These are phyloP conservation scores for Tetrahymena borealis DNA, from an alignment of 73 alveolate genomes.

Conservation along the genomic window DNA sequence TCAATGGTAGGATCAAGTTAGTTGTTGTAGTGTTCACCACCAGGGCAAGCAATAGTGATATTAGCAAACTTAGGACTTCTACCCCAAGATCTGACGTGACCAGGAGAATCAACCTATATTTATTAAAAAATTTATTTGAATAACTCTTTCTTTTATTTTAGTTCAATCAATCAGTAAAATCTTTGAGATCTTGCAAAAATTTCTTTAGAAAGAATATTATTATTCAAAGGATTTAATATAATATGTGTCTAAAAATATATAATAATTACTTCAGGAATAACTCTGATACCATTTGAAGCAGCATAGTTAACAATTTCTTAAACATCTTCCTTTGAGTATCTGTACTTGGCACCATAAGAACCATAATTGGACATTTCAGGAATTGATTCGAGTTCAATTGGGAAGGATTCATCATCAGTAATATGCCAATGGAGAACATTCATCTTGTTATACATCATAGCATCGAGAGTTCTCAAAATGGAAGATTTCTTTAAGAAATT, in stretches of 20 bases:
- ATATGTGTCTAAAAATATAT: no score
- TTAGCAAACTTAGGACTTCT: conserved; percentile 13
- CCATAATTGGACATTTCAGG: conserved; percentile 55
- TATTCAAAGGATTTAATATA: no score
- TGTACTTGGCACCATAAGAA: conserved; percentile 54
- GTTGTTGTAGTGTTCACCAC: conserved; percentile 11
- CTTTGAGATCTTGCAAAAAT: no score
- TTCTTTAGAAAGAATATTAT: no score
- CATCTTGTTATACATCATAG: conserved; percentile 54
- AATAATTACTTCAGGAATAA: conserved; percentile 61
- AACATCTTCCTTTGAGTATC: conserved; percentile 55
- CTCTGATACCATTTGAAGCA: conserved; percentile 51
- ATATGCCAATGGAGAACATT: conserved; percentile 82
- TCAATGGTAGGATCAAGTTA: conserved; percentile 33
- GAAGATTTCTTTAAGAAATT: conserved; percentile 46
- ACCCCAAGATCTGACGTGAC: conserved; percentile 55
- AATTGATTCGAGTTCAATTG: conserved; percentile 55
- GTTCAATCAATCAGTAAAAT: background rate
- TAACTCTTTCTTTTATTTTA: background rate
- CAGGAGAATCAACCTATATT: conserved; percentile 77
- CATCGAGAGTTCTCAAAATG: conserved; percentile 49
- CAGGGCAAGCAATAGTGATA: conserved; percentile 18
- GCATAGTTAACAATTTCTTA: conserved; percentile 63
- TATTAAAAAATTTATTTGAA: background rate
- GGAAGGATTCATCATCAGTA: conserved; percentile 79